These are phyloP conservation scores for Corinectria fuckeliana DNA, from an alignment of 2,329 filamentous ascomycete genomes.

Conservation along the genomic window DNA sequence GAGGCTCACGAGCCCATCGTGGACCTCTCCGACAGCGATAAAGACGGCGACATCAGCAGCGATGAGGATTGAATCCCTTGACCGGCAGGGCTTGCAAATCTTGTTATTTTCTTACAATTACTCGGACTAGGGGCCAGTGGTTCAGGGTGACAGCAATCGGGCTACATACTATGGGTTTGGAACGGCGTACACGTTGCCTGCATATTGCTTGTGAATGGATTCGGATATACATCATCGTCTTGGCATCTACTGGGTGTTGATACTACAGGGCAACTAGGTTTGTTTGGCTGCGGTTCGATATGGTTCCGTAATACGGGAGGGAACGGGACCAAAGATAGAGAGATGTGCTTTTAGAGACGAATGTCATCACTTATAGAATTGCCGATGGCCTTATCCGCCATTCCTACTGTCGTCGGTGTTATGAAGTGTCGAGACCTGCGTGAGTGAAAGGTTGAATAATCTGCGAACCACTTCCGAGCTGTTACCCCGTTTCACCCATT, in stretches of 20 bases:
- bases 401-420: background rate
- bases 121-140: background rate
- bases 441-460: background rate
- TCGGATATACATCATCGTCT: slow-evolving; percentile 23
- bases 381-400: background rate
- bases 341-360: slow-evolving; percentile 7
- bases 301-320: background rate
- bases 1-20: slow-evolving; percentile 62
- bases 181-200: slow-evolving; percentile 7
- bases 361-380: slow-evolving; percentile 9
- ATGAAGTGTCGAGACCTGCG: no score
- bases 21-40: slow-evolving; percentile 55
- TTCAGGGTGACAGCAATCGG: background rate
- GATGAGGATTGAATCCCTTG: slow-evolving; percentile 31
- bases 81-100: background rate
- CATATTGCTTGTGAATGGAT: slow-evolving; percentile 12
- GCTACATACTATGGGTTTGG: slow-evolving; percentile 10
- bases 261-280: slow-evolving; percentile 2
- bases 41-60: slow-evolving; percentile 51
- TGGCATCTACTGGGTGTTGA: slow-evolving; percentile 11
- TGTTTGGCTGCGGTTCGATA: background rate
- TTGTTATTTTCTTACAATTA: background rate
- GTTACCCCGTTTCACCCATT: background rate
- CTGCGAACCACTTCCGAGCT: background rate
- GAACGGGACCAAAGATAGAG: slow-evolving; percentile 4